These are phyloP conservation scores for Tulasnella sp. DNA, from an alignment of 768 basidiomycete species.

Conservation along the genomic window DNA sequence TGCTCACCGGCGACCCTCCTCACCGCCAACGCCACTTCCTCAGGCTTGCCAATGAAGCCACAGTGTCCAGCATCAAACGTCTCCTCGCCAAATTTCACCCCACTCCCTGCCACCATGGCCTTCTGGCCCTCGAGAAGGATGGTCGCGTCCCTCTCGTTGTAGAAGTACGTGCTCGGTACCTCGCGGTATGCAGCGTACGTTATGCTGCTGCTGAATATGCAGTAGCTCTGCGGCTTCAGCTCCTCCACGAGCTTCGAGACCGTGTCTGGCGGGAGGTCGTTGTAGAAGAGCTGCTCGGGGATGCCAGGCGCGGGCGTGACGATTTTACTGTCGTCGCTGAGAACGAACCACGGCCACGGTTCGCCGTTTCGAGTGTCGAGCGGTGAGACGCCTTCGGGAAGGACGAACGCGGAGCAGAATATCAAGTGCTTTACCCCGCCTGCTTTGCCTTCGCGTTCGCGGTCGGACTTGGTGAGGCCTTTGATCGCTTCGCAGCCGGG, in stretches of 20 bases:
- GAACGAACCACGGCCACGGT: background rate
- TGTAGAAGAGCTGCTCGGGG: background rate
- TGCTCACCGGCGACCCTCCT: background rate
- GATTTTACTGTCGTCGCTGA: background rate
- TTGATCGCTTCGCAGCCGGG: background rate
- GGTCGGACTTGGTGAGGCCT: background rate
- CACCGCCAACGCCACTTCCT: background rate
- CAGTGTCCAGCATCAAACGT: background rate
- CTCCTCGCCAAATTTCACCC: background rate
- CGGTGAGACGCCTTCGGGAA: background rate
- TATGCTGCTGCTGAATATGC: background rate
- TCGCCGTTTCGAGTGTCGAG: background rate
- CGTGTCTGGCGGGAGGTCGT: background rate
- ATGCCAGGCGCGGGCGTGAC: background rate
- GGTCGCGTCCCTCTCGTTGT: background rate
- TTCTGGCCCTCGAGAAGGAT: background rate
- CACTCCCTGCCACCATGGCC: background rate
- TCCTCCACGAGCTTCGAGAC: background rate
- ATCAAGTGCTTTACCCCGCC: background rate
- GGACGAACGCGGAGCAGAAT: background rate
- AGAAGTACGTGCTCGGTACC: background rate
- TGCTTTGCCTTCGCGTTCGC: background rate
- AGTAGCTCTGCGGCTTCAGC: background rate
- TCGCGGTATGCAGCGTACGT: background rate
- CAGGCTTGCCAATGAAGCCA: background rate